Base-by-base conservation (phyloP, 2,329 filamentous ascomycete species). In the Ophiostoma pallidulum region DNA sequence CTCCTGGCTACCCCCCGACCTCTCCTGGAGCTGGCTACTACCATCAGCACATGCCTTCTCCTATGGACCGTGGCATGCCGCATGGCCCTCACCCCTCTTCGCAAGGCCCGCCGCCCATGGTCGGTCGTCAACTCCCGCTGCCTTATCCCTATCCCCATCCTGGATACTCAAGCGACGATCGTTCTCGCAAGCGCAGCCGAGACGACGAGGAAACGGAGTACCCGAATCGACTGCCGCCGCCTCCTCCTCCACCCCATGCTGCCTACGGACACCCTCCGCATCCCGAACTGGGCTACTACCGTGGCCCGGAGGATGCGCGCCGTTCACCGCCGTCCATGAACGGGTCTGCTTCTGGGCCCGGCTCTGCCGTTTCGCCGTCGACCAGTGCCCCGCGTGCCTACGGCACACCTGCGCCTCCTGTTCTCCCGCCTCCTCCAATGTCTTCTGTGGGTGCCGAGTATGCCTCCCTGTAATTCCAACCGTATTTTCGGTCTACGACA, bases 71-170 rank as follows among this genome's bases (percentile, higher is more conserved):
- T 13, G 35, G 49, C 10, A 38, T 39, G n/a, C 48, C 48, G 26
- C 39, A 19, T 31, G 20, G 18, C 20, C n/a, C 20, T 9, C 39
- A 41, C 7, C 33, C 39, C 4, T 39, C 39, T 3, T 32, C 36
- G 8, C 45, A 45, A n/a, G 35, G 35, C 14, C 49, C 47, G 3
- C 45, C 51, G 20, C 44, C 43, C 45, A 55, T 36, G 49, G 54
- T 45, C 62, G 64, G 39, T 67, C 67, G 32, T 62, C 67, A 19
- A 65, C 64, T 38, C 56, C 62, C 31, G 60, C 61, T 51, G 60
- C 59, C 51, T 60, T 66, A 68, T 19, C 40, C 47, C 1, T 44
- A 49, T 2, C 10, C 32, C 8, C 41, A 51, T 16, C 41, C 33
- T 2, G 28, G 26, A 8, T 54, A 54, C 12, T 39, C 51, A 4